Evolutionary conservation across 2,329 filamentous ascomycete genomes (phyloP).

Genomic region (Aspergillus carbonarius): DNA sequence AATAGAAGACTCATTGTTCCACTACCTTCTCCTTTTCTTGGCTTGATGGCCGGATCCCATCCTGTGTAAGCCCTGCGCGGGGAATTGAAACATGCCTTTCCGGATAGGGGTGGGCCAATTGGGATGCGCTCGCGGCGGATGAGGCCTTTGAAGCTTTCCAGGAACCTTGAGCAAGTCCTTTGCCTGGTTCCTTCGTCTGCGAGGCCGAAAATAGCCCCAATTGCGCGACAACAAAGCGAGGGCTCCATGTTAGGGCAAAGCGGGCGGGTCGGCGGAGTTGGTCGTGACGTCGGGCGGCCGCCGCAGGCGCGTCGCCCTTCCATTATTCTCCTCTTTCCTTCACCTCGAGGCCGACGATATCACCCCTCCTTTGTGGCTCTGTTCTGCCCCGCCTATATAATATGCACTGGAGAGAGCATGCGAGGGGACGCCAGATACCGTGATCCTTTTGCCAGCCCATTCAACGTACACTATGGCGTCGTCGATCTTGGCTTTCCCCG

Average conservation of each 20-base stretch:
- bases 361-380: background rate
- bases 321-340: background rate
- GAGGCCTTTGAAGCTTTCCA: background rate
- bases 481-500: conserved; percentile 41
- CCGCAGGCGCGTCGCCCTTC: background rate
- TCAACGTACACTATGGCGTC: conserved; percentile 48
- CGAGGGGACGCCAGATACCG: background rate
- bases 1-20: conserved; percentile 1
- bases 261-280: background rate
- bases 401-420: background rate
- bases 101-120: background rate
- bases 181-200: background rate
- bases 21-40: background rate
- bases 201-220: background rate
- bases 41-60: background rate
- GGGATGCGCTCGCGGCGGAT: background rate
- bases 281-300: conserved; percentile 3
- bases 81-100: background rate
- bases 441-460: background rate
- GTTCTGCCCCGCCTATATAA: background rate
- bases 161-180: background rate
- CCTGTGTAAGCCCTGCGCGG: background rate
- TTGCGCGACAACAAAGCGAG: background rate
- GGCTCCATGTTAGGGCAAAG: background rate
- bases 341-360: background rate